Evolutionary conservation across 169 alveolate genomes (phyloP).

Genomic region (Eimeria maxima): DNA sequence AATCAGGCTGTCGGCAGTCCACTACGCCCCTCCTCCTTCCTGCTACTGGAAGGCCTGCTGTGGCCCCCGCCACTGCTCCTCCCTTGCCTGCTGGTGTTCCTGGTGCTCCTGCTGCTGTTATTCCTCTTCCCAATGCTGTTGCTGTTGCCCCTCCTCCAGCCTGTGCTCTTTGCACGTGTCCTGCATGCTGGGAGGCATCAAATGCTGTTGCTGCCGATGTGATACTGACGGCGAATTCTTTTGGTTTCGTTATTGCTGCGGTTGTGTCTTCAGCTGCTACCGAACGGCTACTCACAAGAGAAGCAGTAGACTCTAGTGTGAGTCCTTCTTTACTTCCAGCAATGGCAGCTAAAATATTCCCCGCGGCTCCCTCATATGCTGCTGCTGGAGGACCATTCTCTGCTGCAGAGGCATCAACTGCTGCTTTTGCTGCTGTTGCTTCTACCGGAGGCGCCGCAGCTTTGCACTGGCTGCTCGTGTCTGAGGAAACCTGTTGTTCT

Average conservation of each 20-base stretch:
- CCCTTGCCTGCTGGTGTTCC: not conserved
- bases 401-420: not conserved
- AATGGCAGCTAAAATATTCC: not conserved
- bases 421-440: not conserved
- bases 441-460: not conserved
- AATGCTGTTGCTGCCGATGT: constrained; percentile 10
- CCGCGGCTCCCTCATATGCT: not conserved
- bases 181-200: not conserved
- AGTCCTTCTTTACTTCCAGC: not conserved
- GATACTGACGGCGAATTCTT: not conserved
- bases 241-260: not conserved
- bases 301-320: not conserved
- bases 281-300: not conserved
- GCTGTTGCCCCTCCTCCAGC: constrained; percentile 17
- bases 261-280: not conserved
- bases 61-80: constrained; percentile 5
- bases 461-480: not conserved
- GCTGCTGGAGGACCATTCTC: not conserved
- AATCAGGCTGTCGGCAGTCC: constrained; percentile 37
- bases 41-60: not conserved
- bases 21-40: not conserved
- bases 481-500: not conserved
- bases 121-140: not conserved
- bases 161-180: not conserved
- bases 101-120: not conserved